Percentiles rank a stretch among this genome's conserved stretches.
phyloP scores from a whole-genome alignment of 2,329 filamentous ascomycete species.

The Paecilomyces niveus region DNA sequence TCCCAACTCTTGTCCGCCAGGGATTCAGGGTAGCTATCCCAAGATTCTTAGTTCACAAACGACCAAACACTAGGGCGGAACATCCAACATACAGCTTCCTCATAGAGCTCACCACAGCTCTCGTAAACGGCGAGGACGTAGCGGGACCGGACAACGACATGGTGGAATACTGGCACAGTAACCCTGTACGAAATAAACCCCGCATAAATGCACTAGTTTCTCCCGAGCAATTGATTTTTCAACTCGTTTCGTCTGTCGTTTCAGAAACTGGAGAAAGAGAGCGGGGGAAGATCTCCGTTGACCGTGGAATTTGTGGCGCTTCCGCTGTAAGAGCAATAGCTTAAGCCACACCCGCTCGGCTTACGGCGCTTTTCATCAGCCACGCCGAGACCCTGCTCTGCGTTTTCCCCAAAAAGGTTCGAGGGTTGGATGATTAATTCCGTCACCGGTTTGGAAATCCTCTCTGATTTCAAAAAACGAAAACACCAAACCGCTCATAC shows the following conservation, averaged over 20 bases:
- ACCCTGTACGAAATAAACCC: background rate
- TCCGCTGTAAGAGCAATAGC: background rate
- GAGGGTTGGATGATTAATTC: constrained; percentile 13
- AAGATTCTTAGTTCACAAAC: constrained; percentile 6
- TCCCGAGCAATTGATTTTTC: background rate
- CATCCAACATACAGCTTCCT: constrained; percentile 58
- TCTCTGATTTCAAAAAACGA: background rate
- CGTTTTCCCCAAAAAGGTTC: background rate
- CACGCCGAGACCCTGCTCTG: background rate
- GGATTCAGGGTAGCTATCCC: constrained; percentile 71
- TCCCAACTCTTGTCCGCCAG: constrained; percentile 89
- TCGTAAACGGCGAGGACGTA: constrained; percentile 53
- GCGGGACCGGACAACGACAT: constrained; percentile 27
- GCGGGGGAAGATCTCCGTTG: background rate
- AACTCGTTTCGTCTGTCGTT: background rate
- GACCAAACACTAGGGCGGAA: constrained; percentile 5
- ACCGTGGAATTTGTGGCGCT: background rate
- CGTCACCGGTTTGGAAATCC: constrained; percentile 2
- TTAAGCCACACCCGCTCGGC: constrained; percentile 2
- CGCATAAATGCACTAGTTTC: constrained; percentile 3
- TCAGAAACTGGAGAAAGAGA: background rate
- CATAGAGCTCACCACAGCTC: constrained; percentile 70
- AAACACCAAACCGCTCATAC: background rate
- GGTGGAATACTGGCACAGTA: constrained; percentile 18
- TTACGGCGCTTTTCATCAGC: background rate